Percentiles rank a stretch among this genome's conserved stretches.
These are phyloP conservation scores for Fraxinus platypoda DNA, from an alignment of 305 asterid species.

Conservation along the genomic window DNA sequence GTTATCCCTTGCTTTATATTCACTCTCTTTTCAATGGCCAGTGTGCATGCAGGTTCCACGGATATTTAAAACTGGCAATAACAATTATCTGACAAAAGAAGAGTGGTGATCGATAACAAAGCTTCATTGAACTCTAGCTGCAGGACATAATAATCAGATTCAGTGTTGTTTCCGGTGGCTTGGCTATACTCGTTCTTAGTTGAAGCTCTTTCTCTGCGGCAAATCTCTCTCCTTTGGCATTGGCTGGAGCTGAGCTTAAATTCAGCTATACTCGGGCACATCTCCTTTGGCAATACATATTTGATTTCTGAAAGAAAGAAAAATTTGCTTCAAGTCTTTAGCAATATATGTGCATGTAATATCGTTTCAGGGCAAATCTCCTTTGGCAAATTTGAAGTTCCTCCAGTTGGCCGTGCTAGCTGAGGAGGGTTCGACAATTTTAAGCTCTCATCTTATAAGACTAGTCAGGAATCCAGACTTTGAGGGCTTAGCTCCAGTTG, in stretches of 20 bases:
- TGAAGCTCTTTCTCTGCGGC: slow-evolving; percentile 22
- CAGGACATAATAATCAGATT: slow-evolving; percentile 1
- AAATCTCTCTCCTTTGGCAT: slow-evolving; percentile 34
- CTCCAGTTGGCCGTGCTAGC: slow-evolving; percentile 28
- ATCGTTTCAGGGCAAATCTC: slow-evolving; percentile 52
- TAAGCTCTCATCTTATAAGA: slow-evolving; percentile 15
- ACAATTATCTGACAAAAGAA: slow-evolving; percentile 4
- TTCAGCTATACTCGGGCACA: slow-evolving; percentile 40
- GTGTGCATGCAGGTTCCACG: slow-evolving; percentile 31
- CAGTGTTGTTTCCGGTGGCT: background rate
- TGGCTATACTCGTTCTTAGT: slow-evolving; percentile 2
- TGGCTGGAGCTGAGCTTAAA: slow-evolving; percentile 19
- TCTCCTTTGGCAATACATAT: slow-evolving; percentile 58
- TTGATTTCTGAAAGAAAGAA: slow-evolving; percentile 30
- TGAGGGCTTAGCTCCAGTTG: slow-evolving; percentile 24
- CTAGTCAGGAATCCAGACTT: slow-evolving; percentile 7
- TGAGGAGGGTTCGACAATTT: slow-evolving; percentile 22
- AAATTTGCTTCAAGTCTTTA: slow-evolving; percentile 30
- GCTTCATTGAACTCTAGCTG: slow-evolving; percentile 10
- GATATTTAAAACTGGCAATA: slow-evolving; percentile 12
- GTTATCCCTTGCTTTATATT: background rate
- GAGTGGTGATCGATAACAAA: slow-evolving; percentile 19
- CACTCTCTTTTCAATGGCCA: slow-evolving; percentile 1
- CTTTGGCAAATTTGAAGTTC: slow-evolving; percentile 53
- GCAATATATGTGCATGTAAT: slow-evolving; percentile 15